Percentiles rank a stretch among this genome's conserved stretches.
Conservation (phyloP, 306 rosid species). For the Abrus precatorius region DNA sequence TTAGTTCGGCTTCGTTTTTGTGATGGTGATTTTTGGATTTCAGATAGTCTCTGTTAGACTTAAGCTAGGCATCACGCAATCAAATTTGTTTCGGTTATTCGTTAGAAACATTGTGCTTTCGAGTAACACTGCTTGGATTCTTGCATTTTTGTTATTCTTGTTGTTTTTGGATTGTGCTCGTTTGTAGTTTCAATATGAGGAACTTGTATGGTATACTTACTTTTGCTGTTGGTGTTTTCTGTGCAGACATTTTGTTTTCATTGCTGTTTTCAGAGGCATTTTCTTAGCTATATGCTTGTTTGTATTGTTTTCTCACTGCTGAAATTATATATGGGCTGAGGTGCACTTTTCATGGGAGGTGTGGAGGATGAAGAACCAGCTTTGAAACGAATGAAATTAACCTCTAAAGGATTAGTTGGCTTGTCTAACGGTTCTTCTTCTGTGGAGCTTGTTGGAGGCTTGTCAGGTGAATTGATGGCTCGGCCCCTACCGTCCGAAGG, state of each 20-base stretch:
- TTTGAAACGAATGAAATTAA: conserved; percentile 86
- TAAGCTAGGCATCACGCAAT: conserved; percentile 15
- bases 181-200: conserved; percentile 33
- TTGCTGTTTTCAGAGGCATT: conserved; percentile 49
- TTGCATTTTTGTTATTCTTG: neutral
- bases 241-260: conserved; percentile 54
- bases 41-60: conserved; percentile 9
- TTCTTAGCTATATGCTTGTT: conserved; percentile 44
- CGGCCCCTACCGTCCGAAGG: conserved; percentile 84
- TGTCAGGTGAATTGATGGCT: conserved; percentile 88
- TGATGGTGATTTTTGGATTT: conserved; percentile 24
- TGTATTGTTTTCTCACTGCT: conserved; percentile 45
- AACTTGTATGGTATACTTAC: conserved; percentile 36
- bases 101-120: conserved; percentile 47
- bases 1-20: conserved; percentile 22
- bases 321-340: conserved; percentile 96
- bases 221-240: conserved; percentile 17
- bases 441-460: conserved; percentile 71
- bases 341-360: conserved; percentile 99
- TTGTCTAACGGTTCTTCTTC: conserved; percentile 88
- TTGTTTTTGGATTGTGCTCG: neutral
- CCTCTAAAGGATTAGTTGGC: conserved; percentile 68
- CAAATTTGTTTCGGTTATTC: conserved; percentile 3
- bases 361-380: conserved; percentile 99
- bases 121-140: conserved; percentile 30